Conservation (phyloP, 2,329 filamentous ascomycete species). For the Saccharata proteae region DNA sequence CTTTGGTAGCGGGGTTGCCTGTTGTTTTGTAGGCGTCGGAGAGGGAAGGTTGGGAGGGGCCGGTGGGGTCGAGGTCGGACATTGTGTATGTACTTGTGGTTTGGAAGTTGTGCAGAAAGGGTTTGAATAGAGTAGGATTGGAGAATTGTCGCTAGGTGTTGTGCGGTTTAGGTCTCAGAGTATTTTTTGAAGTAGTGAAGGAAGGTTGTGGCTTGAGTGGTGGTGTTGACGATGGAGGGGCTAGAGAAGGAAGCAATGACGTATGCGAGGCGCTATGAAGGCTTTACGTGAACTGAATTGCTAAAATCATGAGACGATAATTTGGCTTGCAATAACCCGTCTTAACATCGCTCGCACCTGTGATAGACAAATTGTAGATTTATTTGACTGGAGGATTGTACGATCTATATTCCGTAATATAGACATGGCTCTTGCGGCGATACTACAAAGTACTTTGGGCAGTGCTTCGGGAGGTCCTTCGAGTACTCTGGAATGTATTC, state of each 20-base stretch:
- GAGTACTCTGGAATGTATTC: too few relatives aligned
- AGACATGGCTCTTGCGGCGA: too few relatives aligned
- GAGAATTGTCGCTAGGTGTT: neutral
- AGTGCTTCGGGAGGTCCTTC: too few relatives aligned
- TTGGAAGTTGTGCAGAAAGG: neutral
- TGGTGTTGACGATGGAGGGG: slow-evolving; percentile 1
- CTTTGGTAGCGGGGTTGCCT: slow-evolving; percentile 33
- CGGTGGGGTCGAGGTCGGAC: slow-evolving; percentile 28
- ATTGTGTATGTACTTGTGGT: slow-evolving; percentile 14
- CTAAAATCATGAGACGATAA: too few relatives aligned
- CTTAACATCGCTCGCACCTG: too few relatives aligned
- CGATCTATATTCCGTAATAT: too few relatives aligned
- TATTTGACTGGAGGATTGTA: too few relatives aligned
- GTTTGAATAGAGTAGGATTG: neutral
- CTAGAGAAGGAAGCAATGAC: slow-evolving; percentile 3
- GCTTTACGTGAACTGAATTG: too few relatives aligned
- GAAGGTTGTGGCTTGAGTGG: neutral
- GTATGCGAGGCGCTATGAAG: slow-evolving; percentile 8
- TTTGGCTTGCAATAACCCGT: too few relatives aligned
- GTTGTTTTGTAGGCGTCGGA: slow-evolving; percentile 34
- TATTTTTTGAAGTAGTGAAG: neutral
- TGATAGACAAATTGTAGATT: too few relatives aligned
- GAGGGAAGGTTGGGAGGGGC: slow-evolving; percentile 31
- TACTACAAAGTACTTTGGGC: too few relatives aligned
- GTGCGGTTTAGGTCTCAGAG: neutral